Evolutionary conservation across 352 stramenopile species (phyloP), one percentile per base, ranked within the genome.

Genomic region (Aphanomyces astaci): DNA sequence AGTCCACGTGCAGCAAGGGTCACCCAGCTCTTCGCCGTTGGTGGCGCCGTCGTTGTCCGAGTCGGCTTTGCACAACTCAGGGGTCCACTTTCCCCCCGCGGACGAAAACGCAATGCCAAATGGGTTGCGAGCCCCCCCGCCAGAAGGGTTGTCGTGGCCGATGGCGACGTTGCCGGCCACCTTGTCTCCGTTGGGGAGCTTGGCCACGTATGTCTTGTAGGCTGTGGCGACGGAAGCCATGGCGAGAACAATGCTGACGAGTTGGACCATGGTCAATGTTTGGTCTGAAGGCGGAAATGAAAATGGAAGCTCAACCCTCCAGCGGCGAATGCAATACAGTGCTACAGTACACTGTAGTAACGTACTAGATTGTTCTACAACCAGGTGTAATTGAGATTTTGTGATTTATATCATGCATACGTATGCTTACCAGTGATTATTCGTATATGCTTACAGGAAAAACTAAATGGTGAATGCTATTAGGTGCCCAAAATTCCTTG

Each of bases 21-120:
- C 36, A 15, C 15, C 36, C n/a, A n/a, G n/a, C n/a, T n/a, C 36
- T 43, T 43, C 15, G 36, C 36, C 36, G 36, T 95, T 95, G 15
- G 80, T 91, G 72, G 85, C 86, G 22, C 87, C 87, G 59, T 95
- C 87, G 63, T 79, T 80, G 64, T 95, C 87, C 30, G 81, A 76
- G 70, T 95, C 87, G 32, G 75, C 70, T 48, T 82, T 40, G 56
- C 87, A 95, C 27, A 95, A 66, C 24, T 65, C 40, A 3, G 54
- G 40, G 17, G 64, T 82, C 86, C 86, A 92, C 1, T 65, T 52
- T 63, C 79, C 70, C 11, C 77, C 78, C 0, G 77, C 78, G 7
- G 64, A 74, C 2, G 65, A 74, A 65, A 92, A 93, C 2, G 82
- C 84, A 17, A 76, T 60, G 27, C 87, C 87, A 48, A 95, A 94